Percentiles rank a stretch among this genome's conserved stretches.
These are phyloP conservation scores for Magnusiomyces ingens DNA, from an alignment of 1,139 yeast species.

Conservation along the genomic window DNA sequence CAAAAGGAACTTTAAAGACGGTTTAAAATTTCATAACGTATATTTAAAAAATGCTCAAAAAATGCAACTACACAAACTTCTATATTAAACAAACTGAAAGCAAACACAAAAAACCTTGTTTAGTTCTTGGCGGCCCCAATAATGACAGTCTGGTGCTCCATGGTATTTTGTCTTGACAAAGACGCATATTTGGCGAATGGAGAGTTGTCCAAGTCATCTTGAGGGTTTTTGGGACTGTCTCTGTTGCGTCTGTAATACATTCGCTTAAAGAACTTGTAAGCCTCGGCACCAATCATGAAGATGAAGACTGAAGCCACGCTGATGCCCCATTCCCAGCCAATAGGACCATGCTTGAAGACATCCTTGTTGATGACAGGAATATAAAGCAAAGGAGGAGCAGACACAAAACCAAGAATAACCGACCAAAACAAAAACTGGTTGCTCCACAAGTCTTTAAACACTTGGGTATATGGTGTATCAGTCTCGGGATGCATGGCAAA, in stretches of 20 bases:
- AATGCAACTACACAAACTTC: neutral
- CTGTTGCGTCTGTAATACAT: conserved; percentile 39
- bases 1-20: too few species aligned
- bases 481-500: conserved; percentile 70
- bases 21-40: neutral
- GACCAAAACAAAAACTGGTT: conserved; percentile 85
- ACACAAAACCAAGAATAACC: conserved; percentile 58
- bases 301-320: conserved; percentile 57
- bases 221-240: conserved; percentile 46
- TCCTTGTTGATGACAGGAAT: conserved; percentile 78
- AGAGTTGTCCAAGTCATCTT: conserved; percentile 55
- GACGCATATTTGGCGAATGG: conserved; percentile 60
- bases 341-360: conserved; percentile 70
- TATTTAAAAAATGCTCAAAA: neutral
- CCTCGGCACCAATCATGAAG: conserved; percentile 56
- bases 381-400: conserved; percentile 78
- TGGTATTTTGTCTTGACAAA: conserved; percentile 46
- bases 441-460: conserved; percentile 58
- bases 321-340: conserved; percentile 80
- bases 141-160: conserved; percentile 9
- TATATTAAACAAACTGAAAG: neutral
- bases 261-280: conserved; percentile 64
- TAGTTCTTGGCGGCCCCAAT: neutral
- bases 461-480: conserved; percentile 53
- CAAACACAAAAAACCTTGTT: neutral